Base-by-base conservation (phyloP, 176 grass and related monocot species). In the Paspalum vaginatum region DNA sequence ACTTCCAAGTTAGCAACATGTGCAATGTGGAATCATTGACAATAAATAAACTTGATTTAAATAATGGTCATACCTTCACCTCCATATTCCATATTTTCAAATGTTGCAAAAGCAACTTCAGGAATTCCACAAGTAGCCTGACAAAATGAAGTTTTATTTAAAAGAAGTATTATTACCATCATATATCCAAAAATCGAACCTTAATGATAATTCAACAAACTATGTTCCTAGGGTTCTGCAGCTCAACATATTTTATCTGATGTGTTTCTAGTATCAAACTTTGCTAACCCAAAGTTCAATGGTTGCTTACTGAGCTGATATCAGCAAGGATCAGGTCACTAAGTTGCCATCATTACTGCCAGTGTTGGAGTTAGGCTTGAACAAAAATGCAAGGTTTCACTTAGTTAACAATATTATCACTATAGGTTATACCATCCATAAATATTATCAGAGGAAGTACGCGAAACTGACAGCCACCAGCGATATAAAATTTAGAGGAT, bases 1-100 rank as follows among this genome's bases (percentile, higher is more conserved):
- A 63, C 25, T 37, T 12, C 42, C 64, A 79, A 79, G 50, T 20
- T 46, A 81, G 76, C 72, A n/a, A 59, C 44, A 74, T 79, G 48
- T 22, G 49, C 70, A 66, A 37, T 21, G 21, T 61, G n/a, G 59
- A 82, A 44, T n/a, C 58, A 53, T 49, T 51, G 60, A 56, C 10
- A 41, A 75, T 72, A 86, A 52, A 85, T 53, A 77, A 79, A 60
- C 81, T 37, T 55, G 25, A 15, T 76, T 20, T 44, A 61, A 65
- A 53, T 55, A 26, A 60, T 51, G 5, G 27, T 7, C 65, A 72
- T 92, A 98, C 95, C 92, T 91, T 93, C 92, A 81, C 95, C 95
- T 61, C 92, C 89, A 85, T 98, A 98, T 87, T 92, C 95, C 95
- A 98, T 98, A 58, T 98, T 98, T 84, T 98, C 95, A 81, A 89